Base-by-base conservation (phyloP, 2,329 filamentous ascomycete genomes). In the Venturia aucupariae region DNA sequence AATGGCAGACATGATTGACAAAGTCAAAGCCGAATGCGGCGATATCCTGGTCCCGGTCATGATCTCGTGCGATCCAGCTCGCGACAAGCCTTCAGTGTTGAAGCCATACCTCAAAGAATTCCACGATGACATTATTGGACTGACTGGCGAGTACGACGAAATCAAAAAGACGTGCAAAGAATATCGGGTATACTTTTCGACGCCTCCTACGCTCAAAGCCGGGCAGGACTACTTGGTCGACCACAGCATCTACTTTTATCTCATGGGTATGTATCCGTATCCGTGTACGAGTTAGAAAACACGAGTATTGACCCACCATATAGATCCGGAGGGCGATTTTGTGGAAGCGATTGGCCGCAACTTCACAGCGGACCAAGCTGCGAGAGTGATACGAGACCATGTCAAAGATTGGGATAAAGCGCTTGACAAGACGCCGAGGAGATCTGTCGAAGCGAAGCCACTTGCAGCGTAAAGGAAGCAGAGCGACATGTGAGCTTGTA, bases 191-290 rank as follows among this genome's bases (percentile, higher is more conserved):
- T 99, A 99, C 79, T 99, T 99, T 72, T 94, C 90, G 73, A 99
- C 94, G 60, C 94, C 94, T 41, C 82, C 85, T 70, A 84, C 92
- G 68, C 90, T 97, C 65, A 89, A 92, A 81, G 89, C 92, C 0
- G 94, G 93, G 1, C 90, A 97, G 80, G 94, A 99, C 76, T 99
- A 99, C 75, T 77, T 99, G 70, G 94, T 99, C 15, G 94, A 99
- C 76, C 94, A 99, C 79, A 97, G 92, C 76, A 99, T 99, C 70
- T 99, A 99, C 81, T 99, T 99, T 72, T 99, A 99, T 76, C 79
- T 99, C 69, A 99, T 99, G 94, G 84, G 84, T 86, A 65, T 15
- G 60, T 63, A 7, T 59, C 11, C 24, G 60, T 63, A 7, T 59
- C 11, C 2, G n/a, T 24, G 19, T 19, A 35, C 24, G 32, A 11